phyloP scores from a whole-genome alignment of 2,329 filamentous ascomycete species.

The Diaporthe nobilis region DNA sequence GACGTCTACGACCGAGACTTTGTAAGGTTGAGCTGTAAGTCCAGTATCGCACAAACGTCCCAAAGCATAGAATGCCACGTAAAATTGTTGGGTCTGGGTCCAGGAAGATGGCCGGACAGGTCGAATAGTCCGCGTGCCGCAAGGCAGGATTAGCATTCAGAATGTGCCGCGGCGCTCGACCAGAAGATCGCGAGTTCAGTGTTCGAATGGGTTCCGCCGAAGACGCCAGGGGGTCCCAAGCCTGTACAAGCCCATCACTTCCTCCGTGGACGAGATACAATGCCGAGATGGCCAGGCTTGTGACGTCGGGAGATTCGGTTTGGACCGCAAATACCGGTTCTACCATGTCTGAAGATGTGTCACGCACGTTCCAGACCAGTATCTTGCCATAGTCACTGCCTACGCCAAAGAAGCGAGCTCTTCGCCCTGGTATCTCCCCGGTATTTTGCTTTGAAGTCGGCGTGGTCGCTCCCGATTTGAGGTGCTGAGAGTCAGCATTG shows the following conservation, averaged over 20 bases:
- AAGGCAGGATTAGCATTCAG: conserved; percentile 68
- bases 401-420: conserved; percentile 83
- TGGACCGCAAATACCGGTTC: conserved; percentile 84
- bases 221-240: conserved; percentile 95
- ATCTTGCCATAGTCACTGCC: conserved; percentile 86
- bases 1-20: conserved; percentile 83
- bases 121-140: conserved; percentile 81
- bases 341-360: conserved; percentile 71
- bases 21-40: conserved; percentile 89
- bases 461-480: conserved; percentile 54
- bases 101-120: conserved; percentile 85
- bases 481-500: conserved; percentile 60
- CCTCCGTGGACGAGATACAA: conserved; percentile 94
- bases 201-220: conserved; percentile 84
- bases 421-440: conserved; percentile 84
- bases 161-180: conserved; percentile 83
- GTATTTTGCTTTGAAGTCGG: conserved; percentile 56
- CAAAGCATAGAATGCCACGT: conserved; percentile 88
- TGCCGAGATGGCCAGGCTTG: conserved; percentile 85
- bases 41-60: conserved; percentile 92
- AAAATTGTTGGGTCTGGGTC: conserved; percentile 90
- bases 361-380: conserved; percentile 87
- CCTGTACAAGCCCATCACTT: conserved; percentile 93
- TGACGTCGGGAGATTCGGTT: conserved; percentile 91
- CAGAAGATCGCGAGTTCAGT: conserved; percentile 86